phyloP scores from a whole-genome alignment of 2,329 filamentous ascomycete species.

The Aspergillus quadricinctus region DNA sequence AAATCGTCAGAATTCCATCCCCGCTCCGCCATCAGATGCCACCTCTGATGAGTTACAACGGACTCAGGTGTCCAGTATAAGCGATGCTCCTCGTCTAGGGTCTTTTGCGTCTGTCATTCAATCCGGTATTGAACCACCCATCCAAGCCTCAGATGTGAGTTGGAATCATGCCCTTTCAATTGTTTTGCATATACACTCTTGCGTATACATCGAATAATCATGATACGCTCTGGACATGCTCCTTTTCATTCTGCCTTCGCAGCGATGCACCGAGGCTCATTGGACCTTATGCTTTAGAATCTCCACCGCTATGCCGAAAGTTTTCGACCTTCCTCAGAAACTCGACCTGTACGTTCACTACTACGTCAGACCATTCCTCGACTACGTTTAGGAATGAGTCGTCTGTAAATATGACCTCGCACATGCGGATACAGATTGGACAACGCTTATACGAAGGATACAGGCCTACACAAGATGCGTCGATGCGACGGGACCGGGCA shows the following conservation, averaged over 20 bases:
- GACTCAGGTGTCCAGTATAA: constrained; percentile 21
- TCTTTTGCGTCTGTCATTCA: constrained; percentile 4
- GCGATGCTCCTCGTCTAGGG: constrained; percentile 13
- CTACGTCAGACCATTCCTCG: constrained; percentile 14
- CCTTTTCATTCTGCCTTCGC: neutral
- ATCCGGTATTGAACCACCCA: neutral
- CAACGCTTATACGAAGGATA: constrained; percentile 10
- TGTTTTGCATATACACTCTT: neutral
- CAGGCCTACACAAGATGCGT: constrained; percentile 12
- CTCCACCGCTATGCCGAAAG: constrained; percentile 17
- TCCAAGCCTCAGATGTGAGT: neutral
- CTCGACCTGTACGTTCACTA: constrained; percentile 17
- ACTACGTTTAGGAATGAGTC: constrained; percentile 19
- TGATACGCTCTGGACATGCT: neutral
- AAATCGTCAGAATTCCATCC: neutral
- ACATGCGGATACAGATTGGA: neutral
- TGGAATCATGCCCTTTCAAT: neutral
- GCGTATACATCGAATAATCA: neutral
- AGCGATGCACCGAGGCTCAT: neutral
- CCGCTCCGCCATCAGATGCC: constrained; percentile 19
- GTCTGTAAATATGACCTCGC: constrained; percentile 17
- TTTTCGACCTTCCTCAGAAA: constrained; percentile 5
- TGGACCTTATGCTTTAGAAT: constrained; percentile 1
- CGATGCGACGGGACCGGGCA: constrained; percentile 10
- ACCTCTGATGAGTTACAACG: constrained; percentile 17